These are phyloP conservation scores for Pythium biforme DNA, from an alignment of 352 stramenopile genomes.

Conservation along the genomic window DNA sequence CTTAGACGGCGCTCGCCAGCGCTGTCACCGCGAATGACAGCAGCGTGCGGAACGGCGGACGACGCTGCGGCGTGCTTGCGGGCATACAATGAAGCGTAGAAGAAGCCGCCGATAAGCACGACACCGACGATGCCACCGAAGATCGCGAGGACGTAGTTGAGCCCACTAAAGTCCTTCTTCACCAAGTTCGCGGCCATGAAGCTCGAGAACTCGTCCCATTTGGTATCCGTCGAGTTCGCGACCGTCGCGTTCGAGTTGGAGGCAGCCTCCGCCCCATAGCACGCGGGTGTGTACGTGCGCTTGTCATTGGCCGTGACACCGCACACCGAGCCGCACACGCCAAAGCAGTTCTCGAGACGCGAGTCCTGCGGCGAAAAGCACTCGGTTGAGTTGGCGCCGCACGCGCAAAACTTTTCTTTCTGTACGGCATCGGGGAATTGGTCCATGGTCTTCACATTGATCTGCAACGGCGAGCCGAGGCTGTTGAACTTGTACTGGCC, in stretches of 20 bases:
- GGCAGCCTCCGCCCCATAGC: slow-evolving; percentile 28
- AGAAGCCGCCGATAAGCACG: slow-evolving; percentile 41
- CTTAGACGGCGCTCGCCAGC: slow-evolving; percentile 29
- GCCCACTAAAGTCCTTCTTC: slow-evolving; percentile 34
- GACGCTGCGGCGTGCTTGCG: slow-evolving; percentile 23
- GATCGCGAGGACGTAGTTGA: slow-evolving; percentile 60
- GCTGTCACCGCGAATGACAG: background rate
- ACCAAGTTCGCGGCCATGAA: slow-evolving; percentile 45
- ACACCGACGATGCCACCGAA: slow-evolving; percentile 43
- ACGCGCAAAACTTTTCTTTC: slow-evolving; percentile 51
- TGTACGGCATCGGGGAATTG: slow-evolving; percentile 36
- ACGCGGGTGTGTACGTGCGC: slow-evolving; percentile 39
- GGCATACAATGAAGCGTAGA: slow-evolving; percentile 35
- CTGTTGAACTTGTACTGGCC: slow-evolving; percentile 64
- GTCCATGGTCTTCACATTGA: slow-evolving; percentile 73
- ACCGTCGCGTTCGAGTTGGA: background rate
- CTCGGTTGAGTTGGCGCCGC: slow-evolving; percentile 32
- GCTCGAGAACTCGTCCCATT: slow-evolving; percentile 40
- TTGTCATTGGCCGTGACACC: slow-evolving; percentile 35
- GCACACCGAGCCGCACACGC: slow-evolving; percentile 62
- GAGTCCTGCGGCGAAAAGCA: slow-evolving; percentile 57
- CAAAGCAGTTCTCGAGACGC: slow-evolving; percentile 49
- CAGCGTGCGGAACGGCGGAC: slow-evolving; percentile 8
- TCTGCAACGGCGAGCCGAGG: slow-evolving; percentile 61
- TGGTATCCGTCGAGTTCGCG: slow-evolving; percentile 11